Evolutionary conservation across 257 asterid species (phyloP), one percentile per base, ranked within the genome.

Genomic region (Nicotiana noctiflora): DNA sequence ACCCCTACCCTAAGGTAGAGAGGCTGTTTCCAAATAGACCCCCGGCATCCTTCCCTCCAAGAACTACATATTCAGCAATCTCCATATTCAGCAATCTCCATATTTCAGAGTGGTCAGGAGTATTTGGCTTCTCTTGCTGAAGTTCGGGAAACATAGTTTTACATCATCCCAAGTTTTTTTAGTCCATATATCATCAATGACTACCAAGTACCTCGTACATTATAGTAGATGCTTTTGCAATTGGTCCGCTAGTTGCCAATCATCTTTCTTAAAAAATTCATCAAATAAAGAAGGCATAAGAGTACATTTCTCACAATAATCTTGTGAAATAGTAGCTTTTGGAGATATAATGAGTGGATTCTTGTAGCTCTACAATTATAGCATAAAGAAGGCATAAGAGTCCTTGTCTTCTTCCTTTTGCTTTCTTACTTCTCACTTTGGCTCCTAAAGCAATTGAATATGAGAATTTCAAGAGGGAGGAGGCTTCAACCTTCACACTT

Each of bases 181-280:
- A 12, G 40, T 14, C 83, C 78, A 74, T 31, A 83, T n/a, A 12
- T 64, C 49, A 64, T 64, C 72, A 64, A 64, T 64, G 46, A 64
- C 46, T 6, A 6, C 4, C 23, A 6, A 64, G 46, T 29, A 64
- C 1, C 72, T 1, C 44, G 11, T 1, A 10, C 44, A 19, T 27
- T 6, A n/a, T n/a, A n/a, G 5, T 63, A 63, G 6, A 63, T 5
- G 12, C 12, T 63, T 27, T 63, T 63, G n/a, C n/a, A 63, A 6
- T 63, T 7, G 3, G 0, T 63, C 1, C 1, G 19, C 21, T 27
- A 29, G 46, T 63, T 63, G 72, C 0, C 72, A 3, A 29, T 29
- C 72, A 34, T 14, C 46, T 63, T 29, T 37, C 4, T 63, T 32
- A 6, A 1, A 25, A 0, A 18, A 12, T 23, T 29, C 13, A 64